A percentile compares a stretch with the other conserved stretches of the same genome.
Conservation (phyloP, 1,284 basidiomycete species). For the Malassezia yamatoensis region DNA sequence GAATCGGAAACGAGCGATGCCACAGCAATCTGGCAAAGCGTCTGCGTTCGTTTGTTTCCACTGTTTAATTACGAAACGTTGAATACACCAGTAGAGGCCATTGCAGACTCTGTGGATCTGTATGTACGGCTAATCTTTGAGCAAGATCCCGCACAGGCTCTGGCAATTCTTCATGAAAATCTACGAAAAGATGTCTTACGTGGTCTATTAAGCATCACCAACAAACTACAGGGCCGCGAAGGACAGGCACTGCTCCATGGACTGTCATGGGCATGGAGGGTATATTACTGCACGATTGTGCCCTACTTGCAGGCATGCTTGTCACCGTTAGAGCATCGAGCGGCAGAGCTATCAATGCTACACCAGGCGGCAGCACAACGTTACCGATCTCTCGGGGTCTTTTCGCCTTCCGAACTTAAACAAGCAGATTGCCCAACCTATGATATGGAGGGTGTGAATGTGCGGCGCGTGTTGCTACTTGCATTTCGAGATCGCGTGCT, state of each 20-base stretch:
- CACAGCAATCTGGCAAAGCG: slow-evolving; percentile 57
- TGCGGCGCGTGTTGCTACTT: slow-evolving; percentile 65
- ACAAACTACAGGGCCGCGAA: slow-evolving; percentile 60
- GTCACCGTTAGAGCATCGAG: slow-evolving; percentile 49
- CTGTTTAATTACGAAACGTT: slow-evolving; percentile 83
- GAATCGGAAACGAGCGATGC: not conserved
- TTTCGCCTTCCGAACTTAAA: too few relatives aligned
- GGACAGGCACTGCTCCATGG: slow-evolving; percentile 61
- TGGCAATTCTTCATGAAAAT: slow-evolving; percentile 61
- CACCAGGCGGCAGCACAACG: not conserved
- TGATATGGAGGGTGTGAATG: slow-evolving; percentile 51
- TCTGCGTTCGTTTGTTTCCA: slow-evolving; percentile 76
- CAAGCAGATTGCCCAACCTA: too few relatives aligned
- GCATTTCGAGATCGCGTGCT: slow-evolving; percentile 63
- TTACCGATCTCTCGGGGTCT: not conserved
- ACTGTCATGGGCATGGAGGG: slow-evolving; percentile 78
- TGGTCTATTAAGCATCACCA: slow-evolving; percentile 83
- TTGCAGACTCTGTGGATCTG: slow-evolving; percentile 61
- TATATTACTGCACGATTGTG: slow-evolving; percentile 85
- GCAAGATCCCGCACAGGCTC: slow-evolving; percentile 49
- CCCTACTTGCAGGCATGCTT: slow-evolving; percentile 68
- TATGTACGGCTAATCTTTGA: slow-evolving; percentile 58
- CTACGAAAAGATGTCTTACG: slow-evolving; percentile 69
- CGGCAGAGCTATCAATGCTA: not conserved
- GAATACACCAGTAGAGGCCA: slow-evolving; percentile 78